A percentile compares a stretch with the other conserved stretches of the same genome.
Conservation (phyloP, 768 basidiomycete genomes). For the Cantharellus cinnabarinus region DNA sequence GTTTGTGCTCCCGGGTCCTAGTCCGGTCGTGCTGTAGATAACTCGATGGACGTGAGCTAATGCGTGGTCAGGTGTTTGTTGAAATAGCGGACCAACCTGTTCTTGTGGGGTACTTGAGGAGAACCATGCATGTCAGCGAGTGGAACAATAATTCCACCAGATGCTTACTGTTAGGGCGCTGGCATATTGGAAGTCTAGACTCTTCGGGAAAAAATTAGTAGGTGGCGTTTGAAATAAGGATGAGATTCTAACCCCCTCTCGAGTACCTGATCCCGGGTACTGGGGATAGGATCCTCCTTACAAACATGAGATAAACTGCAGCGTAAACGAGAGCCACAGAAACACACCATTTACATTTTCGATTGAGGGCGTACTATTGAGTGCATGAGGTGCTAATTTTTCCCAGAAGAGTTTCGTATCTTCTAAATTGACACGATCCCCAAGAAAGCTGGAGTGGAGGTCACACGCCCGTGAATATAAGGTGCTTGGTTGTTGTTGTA, state of each 20-base stretch:
- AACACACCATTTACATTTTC: not conserved
- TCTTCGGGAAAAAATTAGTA: slow-evolving; percentile 6
- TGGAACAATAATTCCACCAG: not conserved
- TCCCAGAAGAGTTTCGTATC: slow-evolving; percentile 34
- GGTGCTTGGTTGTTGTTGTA: too few species aligned
- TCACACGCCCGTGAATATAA: too few species aligned
- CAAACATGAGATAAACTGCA: not conserved
- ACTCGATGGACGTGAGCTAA: slow-evolving; percentile 16
- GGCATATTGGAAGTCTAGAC: slow-evolving; percentile 18
- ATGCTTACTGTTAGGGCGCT: not conserved
- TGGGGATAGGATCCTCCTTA: slow-evolving; percentile 45
- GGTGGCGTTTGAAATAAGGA: not conserved
- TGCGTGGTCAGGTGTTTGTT: slow-evolving; percentile 28
- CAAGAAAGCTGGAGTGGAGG: not conserved
- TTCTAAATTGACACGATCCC: slow-evolving; percentile 22
- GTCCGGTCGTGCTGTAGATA: slow-evolving; percentile 9
- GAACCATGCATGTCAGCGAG: not conserved
- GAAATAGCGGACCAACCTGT: slow-evolving; percentile 39
- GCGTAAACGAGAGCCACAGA: not conserved
- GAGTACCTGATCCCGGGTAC: slow-evolving; percentile 28
- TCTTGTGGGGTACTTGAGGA: slow-evolving; percentile 9
- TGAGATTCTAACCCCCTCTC: slow-evolving; percentile 26
- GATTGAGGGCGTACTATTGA: slow-evolving; percentile 21
- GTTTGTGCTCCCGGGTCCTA: slow-evolving; percentile 17
- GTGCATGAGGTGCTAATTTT: slow-evolving; percentile 28